Percentiles rank a stretch among this genome's conserved stretches.
phyloP scores from a whole-genome alignment of 2,329 filamentous ascomycete species.

The Xenosphaeropsis pyriputrescens region DNA sequence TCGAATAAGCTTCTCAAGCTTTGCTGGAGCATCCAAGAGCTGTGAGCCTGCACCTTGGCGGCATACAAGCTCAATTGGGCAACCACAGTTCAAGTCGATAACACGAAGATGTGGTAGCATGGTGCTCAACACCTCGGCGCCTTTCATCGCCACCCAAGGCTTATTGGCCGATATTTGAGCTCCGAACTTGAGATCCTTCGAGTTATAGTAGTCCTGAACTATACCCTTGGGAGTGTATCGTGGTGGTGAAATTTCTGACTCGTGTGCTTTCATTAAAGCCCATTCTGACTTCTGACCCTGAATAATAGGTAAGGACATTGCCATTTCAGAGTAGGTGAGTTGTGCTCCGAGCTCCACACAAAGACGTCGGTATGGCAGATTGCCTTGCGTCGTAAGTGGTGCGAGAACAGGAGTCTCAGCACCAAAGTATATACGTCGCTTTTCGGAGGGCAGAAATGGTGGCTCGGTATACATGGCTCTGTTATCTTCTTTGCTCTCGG shows the following conservation, averaged over 20 bases:
- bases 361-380: slow-evolving; percentile 82
- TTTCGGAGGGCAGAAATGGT: slow-evolving; percentile 82
- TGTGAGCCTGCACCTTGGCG: slow-evolving; percentile 80
- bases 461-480: slow-evolving; percentile 74
- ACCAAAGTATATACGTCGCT: slow-evolving; percentile 85
- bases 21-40: slow-evolving; percentile 73
- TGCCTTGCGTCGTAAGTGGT: slow-evolving; percentile 90
- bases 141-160: slow-evolving; percentile 79
- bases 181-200: slow-evolving; percentile 75
- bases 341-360: slow-evolving; percentile 83
- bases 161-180: slow-evolving; percentile 89
- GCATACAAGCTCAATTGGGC: slow-evolving; percentile 89
- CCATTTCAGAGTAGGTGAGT: slow-evolving; percentile 97
- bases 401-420: slow-evolving; percentile 88
- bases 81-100: slow-evolving; percentile 93
- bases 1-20: slow-evolving; percentile 85
- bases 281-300: slow-evolving; percentile 87
- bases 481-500: slow-evolving; percentile 45
- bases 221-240: slow-evolving; percentile 42
- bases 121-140: slow-evolving; percentile 64
- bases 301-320: slow-evolving; percentile 76
- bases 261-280: slow-evolving; percentile 87
- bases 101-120: slow-evolving; percentile 74
- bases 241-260: slow-evolving; percentile 64
- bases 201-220: slow-evolving; percentile 67